Conservation (phyloP, 805 yeast species). For the Kazachstania martiniae region DNA sequence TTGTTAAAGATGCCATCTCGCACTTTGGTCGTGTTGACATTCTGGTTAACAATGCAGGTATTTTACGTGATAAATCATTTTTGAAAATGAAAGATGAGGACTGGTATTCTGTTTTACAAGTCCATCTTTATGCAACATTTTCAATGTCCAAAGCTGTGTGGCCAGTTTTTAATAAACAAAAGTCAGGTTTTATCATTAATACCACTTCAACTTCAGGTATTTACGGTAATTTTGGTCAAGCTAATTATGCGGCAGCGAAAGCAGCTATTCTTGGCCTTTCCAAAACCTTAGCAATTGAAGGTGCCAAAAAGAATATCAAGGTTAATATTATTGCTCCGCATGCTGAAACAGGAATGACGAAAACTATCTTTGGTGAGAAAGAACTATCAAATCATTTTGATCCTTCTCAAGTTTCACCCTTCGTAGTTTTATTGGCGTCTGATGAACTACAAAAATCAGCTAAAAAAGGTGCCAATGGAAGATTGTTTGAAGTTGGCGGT, state of each 20-base stretch:
- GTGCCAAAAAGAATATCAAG: conserved; percentile 62
- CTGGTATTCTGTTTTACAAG: conserved; percentile 72
- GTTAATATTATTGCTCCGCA: conserved; percentile 90
- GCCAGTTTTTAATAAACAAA: conserved; percentile 77
- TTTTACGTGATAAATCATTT: conserved; percentile 81
- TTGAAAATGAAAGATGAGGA: conserved; percentile 72
- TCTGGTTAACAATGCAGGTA: conserved; percentile 89
- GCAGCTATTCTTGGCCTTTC: conserved; percentile 79
- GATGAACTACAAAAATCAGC: conserved; percentile 42
- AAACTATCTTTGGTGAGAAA: conserved; percentile 67
- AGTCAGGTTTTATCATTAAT: conserved; percentile 67
- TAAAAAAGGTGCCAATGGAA: conserved; percentile 49
- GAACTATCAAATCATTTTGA: conserved; percentile 69
- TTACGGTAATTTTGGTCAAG: conserved; percentile 96
- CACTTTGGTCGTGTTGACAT: conserved; percentile 77
- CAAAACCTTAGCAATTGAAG: conserved; percentile 82
- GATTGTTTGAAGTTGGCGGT: conserved; percentile 85
- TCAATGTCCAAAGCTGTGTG: conserved; percentile 80
- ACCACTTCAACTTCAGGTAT: conserved; percentile 94
- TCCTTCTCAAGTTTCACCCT: conserved; percentile 85
- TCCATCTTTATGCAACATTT: conserved; percentile 76
- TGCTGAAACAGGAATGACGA: conserved; percentile 96
- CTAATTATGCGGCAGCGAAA: conserved; percentile 91
- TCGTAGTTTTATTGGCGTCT: conserved; percentile 68
- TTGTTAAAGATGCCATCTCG: conserved; percentile 66